Percentiles rank a stretch among this genome's conserved stretches.
phyloP scores from a whole-genome alignment of 495 filamentous ascomycete genomes.

The Aspergillus taichungensis region DNA sequence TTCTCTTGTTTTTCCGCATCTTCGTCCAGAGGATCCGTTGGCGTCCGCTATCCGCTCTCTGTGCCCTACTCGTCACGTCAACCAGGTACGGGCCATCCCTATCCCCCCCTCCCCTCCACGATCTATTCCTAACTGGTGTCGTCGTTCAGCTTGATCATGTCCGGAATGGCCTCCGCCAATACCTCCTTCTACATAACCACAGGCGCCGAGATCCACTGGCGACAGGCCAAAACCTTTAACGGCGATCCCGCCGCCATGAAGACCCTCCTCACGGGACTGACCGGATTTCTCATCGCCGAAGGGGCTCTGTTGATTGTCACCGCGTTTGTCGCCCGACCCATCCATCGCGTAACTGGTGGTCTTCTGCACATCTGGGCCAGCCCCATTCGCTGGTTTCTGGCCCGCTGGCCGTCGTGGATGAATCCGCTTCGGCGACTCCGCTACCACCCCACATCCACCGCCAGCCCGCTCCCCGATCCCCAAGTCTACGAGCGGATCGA shows the following conservation, averaged over 20 bases:
- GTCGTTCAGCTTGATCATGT: slow-evolving; percentile 13
- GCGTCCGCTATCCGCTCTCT: slow-evolving; percentile 4
- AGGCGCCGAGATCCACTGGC: slow-evolving; percentile 27
- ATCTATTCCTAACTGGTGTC: neutral
- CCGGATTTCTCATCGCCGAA: slow-evolving; percentile 15
- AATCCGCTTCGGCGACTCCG: too few species aligned
- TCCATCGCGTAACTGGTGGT: slow-evolving; percentile 6
- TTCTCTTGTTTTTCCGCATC: slow-evolving; percentile 9
- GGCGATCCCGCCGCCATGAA: slow-evolving; percentile 18
- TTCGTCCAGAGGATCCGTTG: slow-evolving; percentile 6
- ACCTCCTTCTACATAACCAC: slow-evolving; percentile 22
- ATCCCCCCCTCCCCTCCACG: neutral
- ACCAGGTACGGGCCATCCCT: slow-evolving; percentile 4
- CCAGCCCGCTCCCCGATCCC: neutral
- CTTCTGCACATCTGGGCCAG: neutral
- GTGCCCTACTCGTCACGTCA: slow-evolving; percentile 3
- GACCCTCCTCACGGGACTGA: slow-evolving; percentile 17
- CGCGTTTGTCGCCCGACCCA: slow-evolving; percentile 11
- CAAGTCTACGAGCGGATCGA: slow-evolving; percentile 12
- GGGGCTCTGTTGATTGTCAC: slow-evolving; percentile 10
- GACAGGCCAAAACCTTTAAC: slow-evolving; percentile 19
- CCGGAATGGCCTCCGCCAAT: slow-evolving; percentile 18
- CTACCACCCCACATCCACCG: neutral
- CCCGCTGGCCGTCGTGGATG: too few species aligned
- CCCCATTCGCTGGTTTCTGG: too few species aligned